phyloP scores from a whole-genome alignment of 2,329 filamentous ascomycete genomes.

The Colletotrichum viniferum region DNA sequence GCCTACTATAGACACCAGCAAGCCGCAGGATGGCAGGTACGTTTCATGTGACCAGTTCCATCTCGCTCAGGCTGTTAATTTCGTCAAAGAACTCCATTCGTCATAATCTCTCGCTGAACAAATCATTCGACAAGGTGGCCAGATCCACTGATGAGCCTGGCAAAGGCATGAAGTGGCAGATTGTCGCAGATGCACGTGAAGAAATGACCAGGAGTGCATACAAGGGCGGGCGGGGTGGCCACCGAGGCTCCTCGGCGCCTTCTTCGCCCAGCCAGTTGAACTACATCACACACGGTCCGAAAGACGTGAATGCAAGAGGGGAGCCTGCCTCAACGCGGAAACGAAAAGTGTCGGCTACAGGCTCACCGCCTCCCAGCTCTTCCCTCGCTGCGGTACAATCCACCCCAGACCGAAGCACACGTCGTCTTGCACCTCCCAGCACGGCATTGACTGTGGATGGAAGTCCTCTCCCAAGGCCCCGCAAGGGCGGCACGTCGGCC shows the following conservation, averaged over 20 bases:
- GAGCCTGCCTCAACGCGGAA: slow-evolving; percentile 60
- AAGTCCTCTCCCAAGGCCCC: slow-evolving; percentile 64
- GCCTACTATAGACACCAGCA: slow-evolving; percentile 88
- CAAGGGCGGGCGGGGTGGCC: slow-evolving; percentile 65
- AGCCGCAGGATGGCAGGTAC: slow-evolving; percentile 85
- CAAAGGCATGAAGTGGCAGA: slow-evolving; percentile 99
- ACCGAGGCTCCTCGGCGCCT: slow-evolving; percentile 71
- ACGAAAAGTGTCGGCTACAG: slow-evolving; percentile 57
- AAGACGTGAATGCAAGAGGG: slow-evolving; percentile 53
- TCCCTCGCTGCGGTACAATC: slow-evolving; percentile 56
- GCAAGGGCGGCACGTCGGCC: slow-evolving; percentile 48
- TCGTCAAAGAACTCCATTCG: slow-evolving; percentile 82
- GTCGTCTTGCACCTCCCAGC: slow-evolving; percentile 26
- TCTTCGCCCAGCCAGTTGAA: slow-evolving; percentile 69
- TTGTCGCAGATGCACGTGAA: slow-evolving; percentile 81
- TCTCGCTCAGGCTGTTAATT: slow-evolving; percentile 26
- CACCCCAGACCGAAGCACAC: slow-evolving; percentile 60
- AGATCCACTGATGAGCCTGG: slow-evolving; percentile 93
- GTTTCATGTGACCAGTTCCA: slow-evolving; percentile 28
- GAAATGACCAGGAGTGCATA: slow-evolving; percentile 82
- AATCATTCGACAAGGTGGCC: slow-evolving; percentile 91
- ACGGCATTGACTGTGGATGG: slow-evolving; percentile 56
- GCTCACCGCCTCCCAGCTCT: slow-evolving; percentile 60
- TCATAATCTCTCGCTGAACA: slow-evolving; percentile 94
- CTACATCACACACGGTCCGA: slow-evolving; percentile 64